Percentiles rank a stretch among this genome's conserved stretches.
phyloP scores from a whole-genome alignment of 1,284 basidiomycete genomes.

The Ustilago esculenta region DNA sequence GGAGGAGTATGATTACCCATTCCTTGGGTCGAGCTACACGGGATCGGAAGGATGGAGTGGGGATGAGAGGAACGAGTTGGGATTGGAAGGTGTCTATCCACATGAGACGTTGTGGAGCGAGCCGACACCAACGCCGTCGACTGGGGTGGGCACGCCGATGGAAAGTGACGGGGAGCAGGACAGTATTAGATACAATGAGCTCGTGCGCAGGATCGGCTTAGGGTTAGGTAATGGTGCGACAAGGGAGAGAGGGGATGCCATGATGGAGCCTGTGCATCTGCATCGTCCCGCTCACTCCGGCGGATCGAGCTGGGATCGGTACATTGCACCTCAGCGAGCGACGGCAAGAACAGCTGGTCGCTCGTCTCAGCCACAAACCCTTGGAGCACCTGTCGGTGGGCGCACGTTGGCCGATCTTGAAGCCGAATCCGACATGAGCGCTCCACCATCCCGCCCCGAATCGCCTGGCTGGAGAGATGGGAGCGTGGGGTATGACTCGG shows the following conservation, averaged over 20 bases:
- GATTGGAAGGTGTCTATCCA: constrained; percentile 46
- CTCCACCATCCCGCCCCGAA: constrained; percentile 22
- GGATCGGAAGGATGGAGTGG: constrained; percentile 33
- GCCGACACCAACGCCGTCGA: constrained; percentile 40
- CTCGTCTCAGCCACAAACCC: no score
- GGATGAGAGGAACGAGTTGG: constrained; percentile 30
- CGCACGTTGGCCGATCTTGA: constrained; percentile 37
- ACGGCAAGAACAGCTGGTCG: no score
- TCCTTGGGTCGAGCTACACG: constrained; percentile 22
- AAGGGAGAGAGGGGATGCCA: not conserved
- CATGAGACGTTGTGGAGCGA: constrained; percentile 40
- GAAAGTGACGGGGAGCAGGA: constrained; percentile 16
- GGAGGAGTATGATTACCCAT: constrained; percentile 28
- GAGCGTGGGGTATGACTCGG: constrained; percentile 12
- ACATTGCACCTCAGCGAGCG: not conserved
- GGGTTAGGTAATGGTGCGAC: constrained; percentile 2
- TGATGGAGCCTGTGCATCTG: constrained; percentile 32
- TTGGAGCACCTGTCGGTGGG: constrained; percentile 7
- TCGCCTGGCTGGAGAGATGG: constrained; percentile 20
- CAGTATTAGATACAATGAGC: constrained; percentile 17
- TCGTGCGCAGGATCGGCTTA: constrained; percentile 22
- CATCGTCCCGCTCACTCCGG: constrained; percentile 13
- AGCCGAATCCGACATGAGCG: constrained; percentile 27
- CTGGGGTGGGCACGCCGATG: constrained; percentile 37
- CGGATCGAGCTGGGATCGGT: constrained; percentile 1